Evolutionary conservation across 805 yeast species (phyloP).

Genomic region (Ogataea dorogensis): DNA sequence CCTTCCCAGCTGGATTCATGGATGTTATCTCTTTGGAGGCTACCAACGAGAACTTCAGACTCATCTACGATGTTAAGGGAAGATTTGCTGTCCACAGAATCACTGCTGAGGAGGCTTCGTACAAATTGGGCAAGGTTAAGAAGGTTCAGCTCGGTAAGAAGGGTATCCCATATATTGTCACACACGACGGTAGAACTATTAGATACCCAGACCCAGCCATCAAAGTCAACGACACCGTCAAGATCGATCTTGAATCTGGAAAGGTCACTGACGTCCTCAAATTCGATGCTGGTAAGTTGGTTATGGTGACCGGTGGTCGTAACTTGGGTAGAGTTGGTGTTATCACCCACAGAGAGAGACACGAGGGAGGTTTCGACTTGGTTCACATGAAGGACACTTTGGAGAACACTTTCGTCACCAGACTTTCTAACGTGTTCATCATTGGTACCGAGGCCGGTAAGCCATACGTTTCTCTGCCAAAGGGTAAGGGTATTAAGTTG

Average conservation of each 20-base stretch:
- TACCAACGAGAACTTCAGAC: conserved; percentile 99
- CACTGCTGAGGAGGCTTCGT: conserved; percentile 96
- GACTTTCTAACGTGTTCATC: conserved; percentile 89
- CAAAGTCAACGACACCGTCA: conserved; percentile 97
- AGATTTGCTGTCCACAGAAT: conserved; percentile 99
- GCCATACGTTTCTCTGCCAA: conserved; percentile 93
- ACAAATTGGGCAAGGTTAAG: conserved; percentile 98
- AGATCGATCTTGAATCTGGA: conserved; percentile 94
- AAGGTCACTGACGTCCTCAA: conserved; percentile 86
- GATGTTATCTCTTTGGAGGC: conserved; percentile 97
- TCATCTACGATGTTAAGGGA: conserved; percentile 97
- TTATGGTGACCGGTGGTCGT: conserved; percentile 96
- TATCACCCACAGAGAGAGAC: conserved; percentile 93
- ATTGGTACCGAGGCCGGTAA: conserved; percentile 89
- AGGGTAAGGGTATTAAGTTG: conserved; percentile 98
- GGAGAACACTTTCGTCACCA: conserved; percentile 94
- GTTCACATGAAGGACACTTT: conserved; percentile 94
- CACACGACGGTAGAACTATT: conserved; percentile 99
- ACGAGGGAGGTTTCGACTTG: conserved; percentile 97
- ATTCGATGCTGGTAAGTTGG: conserved; percentile 90
- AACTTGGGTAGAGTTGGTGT: conserved; percentile 98
- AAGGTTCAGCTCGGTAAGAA: conserved; percentile 97
- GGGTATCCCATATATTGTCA: conserved; percentile 97
- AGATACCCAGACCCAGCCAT: conserved; percentile 98
- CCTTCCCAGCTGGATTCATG: conserved; percentile 99